Evolutionary conservation across 495 filamentous ascomycete genomes (phyloP).

Genomic region (Talaromyces liani): DNA sequence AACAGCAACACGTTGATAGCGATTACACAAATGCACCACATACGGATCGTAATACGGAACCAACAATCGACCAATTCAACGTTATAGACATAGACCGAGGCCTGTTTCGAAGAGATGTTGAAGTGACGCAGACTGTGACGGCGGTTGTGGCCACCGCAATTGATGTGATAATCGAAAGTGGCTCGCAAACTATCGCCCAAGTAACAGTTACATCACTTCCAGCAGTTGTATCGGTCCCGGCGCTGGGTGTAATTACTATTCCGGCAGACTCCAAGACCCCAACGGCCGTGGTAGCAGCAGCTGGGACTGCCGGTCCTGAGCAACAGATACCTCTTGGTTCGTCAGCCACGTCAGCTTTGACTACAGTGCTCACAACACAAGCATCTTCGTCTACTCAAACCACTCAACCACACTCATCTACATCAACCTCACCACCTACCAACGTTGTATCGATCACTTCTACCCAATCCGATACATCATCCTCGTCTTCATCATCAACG

Average conservation of each 20-base stretch:
- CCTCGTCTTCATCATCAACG: not conserved
- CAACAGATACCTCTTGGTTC: constrained; percentile 11
- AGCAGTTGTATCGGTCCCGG: constrained; percentile 7
- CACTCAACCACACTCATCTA: not conserved
- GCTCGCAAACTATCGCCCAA: constrained; percentile 4
- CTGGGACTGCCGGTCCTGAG: constrained; percentile 4
- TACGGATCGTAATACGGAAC: not conserved
- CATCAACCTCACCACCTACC: constrained; percentile 7
- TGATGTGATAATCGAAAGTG: constrained; percentile 9
- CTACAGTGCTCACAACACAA: constrained; percentile 7
- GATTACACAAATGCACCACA: not conserved
- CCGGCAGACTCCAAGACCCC: constrained; percentile 2
- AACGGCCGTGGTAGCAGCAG: not conserved
- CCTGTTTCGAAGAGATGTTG: not conserved
- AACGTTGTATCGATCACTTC: not conserved
- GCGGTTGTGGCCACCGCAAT: constrained; percentile 2
- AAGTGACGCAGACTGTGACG: constrained; percentile 5
- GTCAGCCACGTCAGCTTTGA: constrained; percentile 2
- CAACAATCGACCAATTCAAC: not conserved
- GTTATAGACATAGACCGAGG: not conserved
- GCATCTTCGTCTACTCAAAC: constrained; percentile 4
- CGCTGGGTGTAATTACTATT: constrained; percentile 7
- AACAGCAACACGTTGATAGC: not conserved
- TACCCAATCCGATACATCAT: not conserved
- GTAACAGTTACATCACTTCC: constrained; percentile 9